Percentiles rank a stretch among this genome's conserved stretches.
Conservation (phyloP, 495 filamentous ascomycete species). For the Daldinia concentrica region DNA sequence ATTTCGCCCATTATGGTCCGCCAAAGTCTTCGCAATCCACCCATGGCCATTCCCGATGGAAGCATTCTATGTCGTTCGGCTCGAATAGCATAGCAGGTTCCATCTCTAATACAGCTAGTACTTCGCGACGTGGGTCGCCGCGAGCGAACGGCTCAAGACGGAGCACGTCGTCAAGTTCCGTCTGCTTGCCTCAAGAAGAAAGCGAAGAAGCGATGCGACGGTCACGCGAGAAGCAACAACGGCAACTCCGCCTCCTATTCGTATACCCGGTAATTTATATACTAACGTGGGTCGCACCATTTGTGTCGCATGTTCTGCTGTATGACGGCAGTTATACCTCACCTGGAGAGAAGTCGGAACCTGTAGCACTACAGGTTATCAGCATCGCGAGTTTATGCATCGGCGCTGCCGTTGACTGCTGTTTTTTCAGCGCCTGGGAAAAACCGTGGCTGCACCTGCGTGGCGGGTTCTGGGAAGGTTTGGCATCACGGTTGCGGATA, state of each 20-base stretch:
- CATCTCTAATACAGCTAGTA: slow-evolving; percentile 35
- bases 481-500: slow-evolving; percentile 33
- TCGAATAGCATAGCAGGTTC: slow-evolving; percentile 17
- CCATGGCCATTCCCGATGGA: slow-evolving; percentile 10
- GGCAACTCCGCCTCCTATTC: slow-evolving; percentile 74
- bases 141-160: not conserved
- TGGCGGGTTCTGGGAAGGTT: slow-evolving; percentile 53
- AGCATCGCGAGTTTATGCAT: slow-evolving; percentile 63
- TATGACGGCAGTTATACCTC: slow-evolving; percentile 61
- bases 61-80: slow-evolving; percentile 18
- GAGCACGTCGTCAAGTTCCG: slow-evolving; percentile 24
- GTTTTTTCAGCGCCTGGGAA: slow-evolving; percentile 71
- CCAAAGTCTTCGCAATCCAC: not conserved
- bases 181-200: slow-evolving; percentile 30
- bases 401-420: slow-evolving; percentile 73
- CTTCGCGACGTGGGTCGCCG: slow-evolving; percentile 45
- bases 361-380: slow-evolving; percentile 63
- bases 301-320: slow-evolving; percentile 67
- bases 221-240: slow-evolving; percentile 64
- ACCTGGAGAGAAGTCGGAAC: slow-evolving; percentile 36
- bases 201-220: slow-evolving; percentile 45
- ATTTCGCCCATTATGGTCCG: slow-evolving; percentile 9
- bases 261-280: slow-evolving; percentile 77
- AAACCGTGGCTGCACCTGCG: slow-evolving; percentile 72
- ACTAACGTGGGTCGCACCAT: slow-evolving; percentile 77